These are phyloP conservation scores for Stylonectria norvegica DNA, from an alignment of 2,329 filamentous ascomycete genomes.

Conservation along the genomic window DNA sequence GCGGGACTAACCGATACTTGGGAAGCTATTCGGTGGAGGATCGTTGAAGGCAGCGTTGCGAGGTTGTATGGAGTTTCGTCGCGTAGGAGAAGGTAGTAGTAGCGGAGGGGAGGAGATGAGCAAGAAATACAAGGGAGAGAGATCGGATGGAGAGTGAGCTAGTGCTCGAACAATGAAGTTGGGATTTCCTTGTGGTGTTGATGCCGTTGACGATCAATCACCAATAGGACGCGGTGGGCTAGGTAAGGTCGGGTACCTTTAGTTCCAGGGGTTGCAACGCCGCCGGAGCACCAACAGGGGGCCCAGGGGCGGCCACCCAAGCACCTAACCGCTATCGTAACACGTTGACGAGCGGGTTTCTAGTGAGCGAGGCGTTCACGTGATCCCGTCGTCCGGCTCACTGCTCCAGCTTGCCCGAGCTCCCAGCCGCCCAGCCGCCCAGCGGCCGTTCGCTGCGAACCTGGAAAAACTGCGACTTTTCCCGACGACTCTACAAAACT, in stretches of 20 bases:
- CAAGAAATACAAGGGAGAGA: background rate
- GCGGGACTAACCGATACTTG: conserved; percentile 34
- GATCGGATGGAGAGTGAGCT: background rate
- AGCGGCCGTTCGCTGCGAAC: conserved; percentile 21
- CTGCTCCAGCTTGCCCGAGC: conserved; percentile 33
- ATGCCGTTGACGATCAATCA: conserved; percentile 1
- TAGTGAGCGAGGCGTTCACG: conserved; percentile 17
- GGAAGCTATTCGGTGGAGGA: conserved; percentile 19
- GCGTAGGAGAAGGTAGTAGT: background rate
- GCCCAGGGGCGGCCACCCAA: background rate
- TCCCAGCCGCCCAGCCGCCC: conserved; percentile 31
- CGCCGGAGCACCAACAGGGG: no score
- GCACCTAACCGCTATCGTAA: background rate
- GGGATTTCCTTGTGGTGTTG: background rate
- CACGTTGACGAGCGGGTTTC: background rate
- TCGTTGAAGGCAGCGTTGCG: background rate
- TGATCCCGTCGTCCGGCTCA: conserved; percentile 24
- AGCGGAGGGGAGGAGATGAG: background rate
- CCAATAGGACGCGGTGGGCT: conserved; percentile 13
- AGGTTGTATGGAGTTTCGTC: background rate
- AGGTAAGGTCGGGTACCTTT: conserved; percentile 9
- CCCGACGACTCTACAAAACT: conserved; percentile 43
- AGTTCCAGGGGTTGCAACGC: conserved; percentile 9
- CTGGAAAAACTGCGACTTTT: conserved; percentile 48
- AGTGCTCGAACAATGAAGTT: background rate